These are phyloP conservation scores for Plantago coronopus DNA, from an alignment of 305 asterid species.

Conservation along the genomic window DNA sequence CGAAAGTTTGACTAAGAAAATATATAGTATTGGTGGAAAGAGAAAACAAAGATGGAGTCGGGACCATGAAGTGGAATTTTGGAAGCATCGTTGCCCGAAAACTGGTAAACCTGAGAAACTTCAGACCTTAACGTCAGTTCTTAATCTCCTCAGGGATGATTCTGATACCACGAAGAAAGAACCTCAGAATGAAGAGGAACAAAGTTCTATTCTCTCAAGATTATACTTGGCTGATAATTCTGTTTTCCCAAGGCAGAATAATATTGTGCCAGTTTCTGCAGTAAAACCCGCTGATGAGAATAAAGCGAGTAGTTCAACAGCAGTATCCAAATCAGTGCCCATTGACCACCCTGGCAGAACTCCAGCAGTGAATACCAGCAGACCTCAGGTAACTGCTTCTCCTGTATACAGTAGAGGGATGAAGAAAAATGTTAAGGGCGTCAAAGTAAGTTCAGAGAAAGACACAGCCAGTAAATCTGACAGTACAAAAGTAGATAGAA, in stretches of 20 bases:
- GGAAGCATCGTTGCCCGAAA: slow-evolving; percentile 89
- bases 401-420: slow-evolving; percentile 34
- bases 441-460: slow-evolving; percentile 44
- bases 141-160: slow-evolving; percentile 61
- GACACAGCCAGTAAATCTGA: slow-evolving; percentile 42
- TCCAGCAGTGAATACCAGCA: slow-evolving; percentile 30
- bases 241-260: slow-evolving; percentile 79
- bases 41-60: slow-evolving; percentile 89
- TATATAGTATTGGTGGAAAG: slow-evolving; percentile 85
- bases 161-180: slow-evolving; percentile 34
- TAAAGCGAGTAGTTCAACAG: slow-evolving; percentile 30
- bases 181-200: slow-evolving; percentile 45
- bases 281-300: slow-evolving; percentile 36
- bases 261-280: slow-evolving; percentile 59
- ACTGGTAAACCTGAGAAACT: slow-evolving; percentile 72
- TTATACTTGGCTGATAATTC: slow-evolving; percentile 88
- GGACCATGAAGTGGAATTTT: slow-evolving; percentile 94
- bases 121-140: slow-evolving; percentile 83
- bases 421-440: slow-evolving; percentile 36
- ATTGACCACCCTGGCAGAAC: slow-evolving; percentile 29
- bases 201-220: slow-evolving; percentile 73
- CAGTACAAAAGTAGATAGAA: slow-evolving; percentile 56
- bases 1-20: slow-evolving; percentile 84
- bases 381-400: slow-evolving; percentile 25
- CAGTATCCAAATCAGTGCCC: slow-evolving; percentile 24